These are phyloP conservation scores for Vitis rupestris DNA, from an alignment of 164 flowering plant species.

Conservation along the genomic window DNA sequence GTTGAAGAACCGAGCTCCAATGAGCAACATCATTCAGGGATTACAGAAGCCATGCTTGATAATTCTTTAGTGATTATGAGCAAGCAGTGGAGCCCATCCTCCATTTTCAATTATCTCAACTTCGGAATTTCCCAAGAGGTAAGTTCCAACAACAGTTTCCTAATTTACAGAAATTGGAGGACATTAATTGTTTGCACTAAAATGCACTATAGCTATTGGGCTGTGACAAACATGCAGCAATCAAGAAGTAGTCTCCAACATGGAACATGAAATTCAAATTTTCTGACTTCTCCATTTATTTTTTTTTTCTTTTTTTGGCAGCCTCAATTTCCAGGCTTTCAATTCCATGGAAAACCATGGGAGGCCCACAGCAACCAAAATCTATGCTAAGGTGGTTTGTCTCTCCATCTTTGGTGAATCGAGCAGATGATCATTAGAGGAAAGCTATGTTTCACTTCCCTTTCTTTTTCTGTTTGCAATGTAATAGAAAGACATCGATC, in stretches of 20 bases:
- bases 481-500: conserved; percentile 1
- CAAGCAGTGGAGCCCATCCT: conserved; percentile 21
- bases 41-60: not conserved
- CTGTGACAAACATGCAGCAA: conserved; percentile 9
- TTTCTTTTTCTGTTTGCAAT: conserved; percentile 6
- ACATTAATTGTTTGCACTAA: not conserved
- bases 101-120: conserved; percentile 17
- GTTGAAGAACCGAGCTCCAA: conserved; percentile 13
- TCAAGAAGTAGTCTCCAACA: conserved; percentile 4
- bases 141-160: conserved; percentile 13
- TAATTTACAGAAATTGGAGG: not conserved
- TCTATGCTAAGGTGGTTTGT: conserved; percentile 6
- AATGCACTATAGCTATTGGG: not conserved
- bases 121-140: conserved; percentile 24
- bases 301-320: conserved; percentile 9
- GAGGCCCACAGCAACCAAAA: conserved; percentile 17
- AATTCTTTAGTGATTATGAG: conserved; percentile 15
- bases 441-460: not conserved
- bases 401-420: not conserved
- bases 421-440: conserved; percentile 3
- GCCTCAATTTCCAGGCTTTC: conserved; percentile 25
- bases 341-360: conserved; percentile 25
- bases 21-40: not conserved
- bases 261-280: not conserved
- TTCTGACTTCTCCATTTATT: not conserved